Percentiles rank a stretch among this genome's conserved stretches.
These are phyloP conservation scores for Populus davidiana DNA, from an alignment of 345 rosid genomes.

Conservation along the genomic window DNA sequence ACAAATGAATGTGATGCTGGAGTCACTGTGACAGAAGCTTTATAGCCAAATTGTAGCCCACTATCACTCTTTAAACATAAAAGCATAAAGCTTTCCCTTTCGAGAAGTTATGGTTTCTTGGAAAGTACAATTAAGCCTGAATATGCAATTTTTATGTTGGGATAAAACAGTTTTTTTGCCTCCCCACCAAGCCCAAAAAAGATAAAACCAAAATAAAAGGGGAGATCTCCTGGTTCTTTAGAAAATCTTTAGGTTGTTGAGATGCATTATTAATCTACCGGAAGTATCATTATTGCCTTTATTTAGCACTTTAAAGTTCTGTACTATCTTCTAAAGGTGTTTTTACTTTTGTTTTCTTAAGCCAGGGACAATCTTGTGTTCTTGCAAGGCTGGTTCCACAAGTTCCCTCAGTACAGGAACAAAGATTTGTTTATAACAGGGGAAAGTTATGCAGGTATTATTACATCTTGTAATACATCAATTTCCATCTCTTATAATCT, in stretches of 20 bases:
- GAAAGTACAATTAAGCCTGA: constrained; percentile 3
- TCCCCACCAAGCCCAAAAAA: background rate
- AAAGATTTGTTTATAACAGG: constrained; percentile 82
- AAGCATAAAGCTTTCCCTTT: constrained; percentile 7
- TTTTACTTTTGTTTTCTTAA: constrained; percentile 35
- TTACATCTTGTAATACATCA: background rate
- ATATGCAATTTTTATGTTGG: background rate
- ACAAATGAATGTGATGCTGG: background rate
- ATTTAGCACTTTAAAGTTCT: constrained; percentile 5
- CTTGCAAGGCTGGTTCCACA: constrained; percentile 80
- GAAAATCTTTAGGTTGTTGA: background rate
- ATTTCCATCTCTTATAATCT: background rate
- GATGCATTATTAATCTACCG: background rate
- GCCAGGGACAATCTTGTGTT: constrained; percentile 92
- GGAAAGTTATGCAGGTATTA: constrained; percentile 92
- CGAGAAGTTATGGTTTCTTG: background rate
- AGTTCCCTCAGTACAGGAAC: constrained; percentile 79
- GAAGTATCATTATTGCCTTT: background rate
- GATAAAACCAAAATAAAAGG: too few species aligned
- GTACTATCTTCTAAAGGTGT: constrained; percentile 23
- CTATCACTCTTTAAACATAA: background rate
- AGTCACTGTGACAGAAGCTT: background rate
- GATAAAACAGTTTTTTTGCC: constrained; percentile 18
- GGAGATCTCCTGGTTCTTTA: background rate
- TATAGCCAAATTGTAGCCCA: background rate